phyloP scores from a whole-genome alignment of 2,329 filamentous ascomycete genomes.

The Boeremia exigua region DNA sequence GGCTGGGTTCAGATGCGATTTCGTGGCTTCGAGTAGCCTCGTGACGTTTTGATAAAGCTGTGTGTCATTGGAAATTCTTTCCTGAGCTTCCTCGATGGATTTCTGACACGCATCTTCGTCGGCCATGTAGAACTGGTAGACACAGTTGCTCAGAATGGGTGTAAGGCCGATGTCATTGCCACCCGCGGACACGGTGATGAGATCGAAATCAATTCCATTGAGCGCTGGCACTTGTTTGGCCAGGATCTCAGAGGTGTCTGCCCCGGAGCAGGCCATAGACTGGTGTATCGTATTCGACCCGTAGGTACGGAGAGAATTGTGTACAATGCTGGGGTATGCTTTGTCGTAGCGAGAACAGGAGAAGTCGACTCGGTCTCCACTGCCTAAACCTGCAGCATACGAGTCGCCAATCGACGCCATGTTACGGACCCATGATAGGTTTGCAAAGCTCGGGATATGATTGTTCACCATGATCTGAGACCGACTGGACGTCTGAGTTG shows the following conservation, averaged over 20 bases:
- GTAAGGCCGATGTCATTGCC: conserved; percentile 42
- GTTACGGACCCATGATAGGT: conserved; percentile 30
- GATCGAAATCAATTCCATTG: conserved; percentile 22
- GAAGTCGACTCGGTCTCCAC: conserved; percentile 35
- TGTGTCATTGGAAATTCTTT: conserved; percentile 22
- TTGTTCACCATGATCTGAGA: not conserved
- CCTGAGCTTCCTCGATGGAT: conserved; percentile 27
- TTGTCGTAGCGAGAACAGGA: conserved; percentile 36
- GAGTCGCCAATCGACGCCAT: conserved; percentile 43
- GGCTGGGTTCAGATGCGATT: conserved; percentile 27
- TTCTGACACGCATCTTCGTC: conserved; percentile 29
- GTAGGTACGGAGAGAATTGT: conserved; percentile 20
- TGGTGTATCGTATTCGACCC: conserved; percentile 27
- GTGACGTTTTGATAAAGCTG: conserved; percentile 31
- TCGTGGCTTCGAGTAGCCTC: conserved; percentile 26
- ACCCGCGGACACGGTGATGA: conserved; percentile 41
- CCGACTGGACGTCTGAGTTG: not conserved
- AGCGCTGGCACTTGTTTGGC: conserved; percentile 32
- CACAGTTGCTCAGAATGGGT: conserved; percentile 36
- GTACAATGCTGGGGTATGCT: conserved; percentile 38
- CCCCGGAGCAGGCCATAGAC: conserved; percentile 41
- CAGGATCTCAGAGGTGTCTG: conserved; percentile 32
- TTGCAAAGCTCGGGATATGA: not conserved
- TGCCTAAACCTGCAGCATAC: conserved; percentile 39
- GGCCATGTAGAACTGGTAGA: conserved; percentile 41